Conservation (phyloP, 106 monocot genomes). For the Xerophyta viscosa region DNA sequence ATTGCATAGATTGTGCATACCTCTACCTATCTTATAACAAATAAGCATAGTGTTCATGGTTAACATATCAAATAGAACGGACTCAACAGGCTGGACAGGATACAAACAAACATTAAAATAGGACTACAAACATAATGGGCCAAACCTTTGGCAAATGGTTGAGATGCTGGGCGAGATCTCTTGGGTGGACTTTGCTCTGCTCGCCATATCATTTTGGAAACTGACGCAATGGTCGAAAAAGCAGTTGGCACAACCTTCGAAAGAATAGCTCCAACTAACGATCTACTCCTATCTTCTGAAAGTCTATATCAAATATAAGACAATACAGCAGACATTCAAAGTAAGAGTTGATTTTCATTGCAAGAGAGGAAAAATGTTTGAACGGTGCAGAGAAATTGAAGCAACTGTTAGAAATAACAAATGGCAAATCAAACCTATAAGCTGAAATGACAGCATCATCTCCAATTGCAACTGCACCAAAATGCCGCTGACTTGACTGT, state of each 20-base stretch:
- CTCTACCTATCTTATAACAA: too few species aligned
- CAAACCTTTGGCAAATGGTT: constrained; percentile 84
- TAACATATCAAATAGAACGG: too few species aligned
- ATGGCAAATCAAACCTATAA: constrained; percentile 44
- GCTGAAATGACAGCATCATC: constrained; percentile 84
- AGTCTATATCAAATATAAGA: constrained; percentile 38
- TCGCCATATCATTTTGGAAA: constrained; percentile 87
- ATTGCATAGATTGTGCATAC: too few species aligned
- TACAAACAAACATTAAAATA: too few species aligned
- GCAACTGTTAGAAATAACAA: neutral
- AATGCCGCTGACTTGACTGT: constrained; percentile 80
- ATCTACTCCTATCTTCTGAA: constrained; percentile 78
- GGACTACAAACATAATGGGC: too few species aligned
- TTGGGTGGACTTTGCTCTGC: constrained; percentile 36
- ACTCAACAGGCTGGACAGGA: too few species aligned
- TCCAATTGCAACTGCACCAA: constrained; percentile 79
- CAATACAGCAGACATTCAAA: too few species aligned
- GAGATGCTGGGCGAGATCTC: constrained; percentile 39
- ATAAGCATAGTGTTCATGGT: too few species aligned
- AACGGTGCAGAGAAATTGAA: neutral
- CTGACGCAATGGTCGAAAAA: constrained; percentile 73
- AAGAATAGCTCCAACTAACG: constrained; percentile 80
- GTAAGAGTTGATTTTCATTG: too few species aligned
- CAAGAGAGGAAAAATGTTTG: neutral
- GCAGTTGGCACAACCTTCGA: constrained; percentile 74